A percentile compares a stretch with the other conserved stretches of the same genome.
phyloP scores from a whole-genome alignment of 768 basidiomycete species.

The Podaxis mareebaensis region DNA sequence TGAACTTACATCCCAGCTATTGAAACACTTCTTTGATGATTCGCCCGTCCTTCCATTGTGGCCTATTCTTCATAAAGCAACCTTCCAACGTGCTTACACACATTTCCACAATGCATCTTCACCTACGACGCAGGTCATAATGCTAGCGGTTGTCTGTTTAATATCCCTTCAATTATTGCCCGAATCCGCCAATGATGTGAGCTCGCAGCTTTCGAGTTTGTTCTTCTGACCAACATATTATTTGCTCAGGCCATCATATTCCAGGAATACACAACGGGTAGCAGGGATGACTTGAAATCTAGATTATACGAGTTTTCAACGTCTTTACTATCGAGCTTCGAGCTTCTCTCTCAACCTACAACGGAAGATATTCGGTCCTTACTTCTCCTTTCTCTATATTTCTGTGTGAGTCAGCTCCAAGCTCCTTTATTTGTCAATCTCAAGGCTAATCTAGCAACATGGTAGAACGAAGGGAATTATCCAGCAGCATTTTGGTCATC shows the following conservation, averaged over 20 bases:
- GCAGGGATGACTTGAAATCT: constrained; percentile 18
- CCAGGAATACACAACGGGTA: constrained; percentile 15
- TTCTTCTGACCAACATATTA: neutral
- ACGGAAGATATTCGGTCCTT: constrained; percentile 19
- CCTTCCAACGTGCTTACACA: constrained; percentile 15
- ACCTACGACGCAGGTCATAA: constrained; percentile 17
- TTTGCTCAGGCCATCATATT: constrained; percentile 15
- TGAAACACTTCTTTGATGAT: constrained; percentile 20
- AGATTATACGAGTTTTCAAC: constrained; percentile 20
- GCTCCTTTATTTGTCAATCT: neutral
- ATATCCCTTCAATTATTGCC: constrained; percentile 23
- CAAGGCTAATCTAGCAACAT: neutral
- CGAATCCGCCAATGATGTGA: constrained; percentile 17
- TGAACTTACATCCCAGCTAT: constrained; percentile 17
- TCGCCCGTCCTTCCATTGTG: constrained; percentile 21
- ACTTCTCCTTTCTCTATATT: constrained; percentile 17
- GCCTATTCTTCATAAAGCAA: constrained; percentile 19
- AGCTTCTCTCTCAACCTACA: constrained; percentile 11
- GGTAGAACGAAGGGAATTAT: constrained; percentile 20
- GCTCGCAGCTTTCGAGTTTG: neutral
- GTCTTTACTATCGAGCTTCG: constrained; percentile 11
- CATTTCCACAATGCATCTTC: constrained; percentile 6
- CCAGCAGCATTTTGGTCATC: constrained; percentile 1
- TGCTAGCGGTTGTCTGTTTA: constrained; percentile 20
- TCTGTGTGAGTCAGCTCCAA: constrained; percentile 9